A percentile compares a stretch with the other conserved stretches of the same genome.
Conservation (phyloP, 257 asterid genomes). For the Fraxinus pennsylvanica region DNA sequence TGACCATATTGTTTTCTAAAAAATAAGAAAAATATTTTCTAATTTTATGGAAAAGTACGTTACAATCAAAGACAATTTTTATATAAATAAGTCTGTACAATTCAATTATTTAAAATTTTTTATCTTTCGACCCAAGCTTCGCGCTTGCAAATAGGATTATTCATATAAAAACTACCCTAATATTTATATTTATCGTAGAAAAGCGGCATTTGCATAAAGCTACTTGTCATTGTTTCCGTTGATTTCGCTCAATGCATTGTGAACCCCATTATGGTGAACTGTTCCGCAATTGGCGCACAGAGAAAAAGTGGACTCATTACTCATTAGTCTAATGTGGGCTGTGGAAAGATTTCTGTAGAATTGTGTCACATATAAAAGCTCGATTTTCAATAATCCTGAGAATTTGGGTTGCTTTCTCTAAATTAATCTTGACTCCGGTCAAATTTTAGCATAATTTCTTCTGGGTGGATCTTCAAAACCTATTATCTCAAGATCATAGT, state of each 20-base stretch:
- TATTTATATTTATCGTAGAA: not conserved
- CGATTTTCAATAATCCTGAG: conserved; percentile 26
- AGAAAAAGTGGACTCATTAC: not conserved
- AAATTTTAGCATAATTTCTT: conserved; percentile 41
- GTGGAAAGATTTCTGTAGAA: too few relatives aligned
- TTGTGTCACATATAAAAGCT: conserved; percentile 20
- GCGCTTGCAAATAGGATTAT: too few relatives aligned
- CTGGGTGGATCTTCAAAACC: conserved; percentile 39
- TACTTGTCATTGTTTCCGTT: conserved; percentile 46
- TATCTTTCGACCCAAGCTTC: too few relatives aligned
- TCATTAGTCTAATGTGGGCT: too few relatives aligned
- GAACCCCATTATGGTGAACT: not conserved
- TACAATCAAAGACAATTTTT: too few relatives aligned
- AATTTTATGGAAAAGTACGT: too few relatives aligned
- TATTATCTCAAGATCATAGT: not conserved
- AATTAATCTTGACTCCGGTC: conserved; percentile 46
- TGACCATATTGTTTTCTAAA: too few relatives aligned
- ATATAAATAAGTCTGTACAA: too few relatives aligned
- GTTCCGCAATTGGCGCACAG: conserved; percentile 64
- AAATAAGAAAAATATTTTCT: too few relatives aligned
- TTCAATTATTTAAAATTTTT: too few relatives aligned
- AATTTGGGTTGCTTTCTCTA: conserved; percentile 21
- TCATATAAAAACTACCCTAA: too few relatives aligned
- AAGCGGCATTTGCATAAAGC: not conserved
- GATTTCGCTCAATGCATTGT: conserved; percentile 50